A percentile compares a stretch with the other conserved stretches of the same genome.
phyloP scores from a whole-genome alignment of 2,329 filamentous ascomycete genomes.

The Phyllosticta paracitricarpa region DNA sequence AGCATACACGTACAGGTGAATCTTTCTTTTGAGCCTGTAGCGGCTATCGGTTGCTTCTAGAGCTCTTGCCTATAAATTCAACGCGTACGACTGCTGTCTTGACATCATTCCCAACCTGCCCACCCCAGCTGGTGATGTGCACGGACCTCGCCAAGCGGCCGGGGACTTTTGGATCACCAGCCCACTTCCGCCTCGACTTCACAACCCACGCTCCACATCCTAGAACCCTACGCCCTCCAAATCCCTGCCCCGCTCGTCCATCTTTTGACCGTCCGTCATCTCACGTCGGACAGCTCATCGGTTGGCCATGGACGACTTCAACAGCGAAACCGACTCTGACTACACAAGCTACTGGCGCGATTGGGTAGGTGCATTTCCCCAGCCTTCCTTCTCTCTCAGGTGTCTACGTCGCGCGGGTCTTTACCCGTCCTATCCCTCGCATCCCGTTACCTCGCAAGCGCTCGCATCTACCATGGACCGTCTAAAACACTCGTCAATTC shows the following conservation, averaged over 20 bases:
- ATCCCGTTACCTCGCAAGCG: background rate
- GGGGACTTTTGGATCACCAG: background rate
- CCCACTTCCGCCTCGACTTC: background rate
- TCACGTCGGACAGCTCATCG: background rate
- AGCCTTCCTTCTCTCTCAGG: background rate
- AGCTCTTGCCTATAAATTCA: too few species aligned
- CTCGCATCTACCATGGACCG: background rate
- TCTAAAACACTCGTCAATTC: background rate
- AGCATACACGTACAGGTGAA: too few species aligned
- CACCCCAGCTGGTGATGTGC: background rate
- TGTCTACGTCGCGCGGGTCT: background rate
- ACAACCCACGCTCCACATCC: background rate
- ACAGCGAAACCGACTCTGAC: constrained; percentile 95
- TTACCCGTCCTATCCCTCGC: background rate
- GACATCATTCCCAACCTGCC: background rate
- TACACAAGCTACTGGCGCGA: constrained; percentile 99
- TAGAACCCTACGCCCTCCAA: background rate
- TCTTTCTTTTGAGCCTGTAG: too few species aligned
- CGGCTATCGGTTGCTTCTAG: too few species aligned
- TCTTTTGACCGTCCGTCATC: background rate
- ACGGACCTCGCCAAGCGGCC: background rate
- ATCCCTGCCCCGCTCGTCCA: background rate
- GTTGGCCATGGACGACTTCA: constrained; percentile 80
- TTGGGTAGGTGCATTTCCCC: constrained; percentile 61
- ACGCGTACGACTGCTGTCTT: too few species aligned